Evolutionary conservation across 176 grass and related monocot species (phyloP).

Genomic region (Panicum miliaceum): DNA sequence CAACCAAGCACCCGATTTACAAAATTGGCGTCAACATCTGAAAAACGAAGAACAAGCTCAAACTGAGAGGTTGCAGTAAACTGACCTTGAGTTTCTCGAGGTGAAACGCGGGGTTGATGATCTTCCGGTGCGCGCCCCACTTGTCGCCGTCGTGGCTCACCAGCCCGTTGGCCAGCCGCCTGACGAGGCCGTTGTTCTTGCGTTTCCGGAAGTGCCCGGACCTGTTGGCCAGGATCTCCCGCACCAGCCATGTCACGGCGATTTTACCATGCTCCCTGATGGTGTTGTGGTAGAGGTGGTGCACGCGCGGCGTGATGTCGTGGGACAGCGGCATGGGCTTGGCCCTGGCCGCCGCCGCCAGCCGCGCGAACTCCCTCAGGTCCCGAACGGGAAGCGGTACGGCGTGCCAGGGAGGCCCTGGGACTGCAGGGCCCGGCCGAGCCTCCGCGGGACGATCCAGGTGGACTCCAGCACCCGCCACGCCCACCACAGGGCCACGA

Average conservation of each 20-base stretch:
- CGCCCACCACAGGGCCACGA: constrained; percentile 24
- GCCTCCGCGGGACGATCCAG: constrained; percentile 45
- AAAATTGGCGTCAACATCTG: not conserved
- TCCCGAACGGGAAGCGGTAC: constrained; percentile 54
- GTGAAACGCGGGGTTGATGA: constrained; percentile 79
- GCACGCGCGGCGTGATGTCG: constrained; percentile 48
- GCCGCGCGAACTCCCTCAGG: constrained; percentile 34
- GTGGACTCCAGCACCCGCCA: constrained; percentile 14
- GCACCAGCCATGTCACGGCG: constrained; percentile 50
- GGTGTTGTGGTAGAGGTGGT: constrained; percentile 20
- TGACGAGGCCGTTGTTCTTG: not conserved
- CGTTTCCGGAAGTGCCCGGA: constrained; percentile 31
- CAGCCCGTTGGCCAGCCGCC: constrained; percentile 20
- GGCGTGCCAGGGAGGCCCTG: constrained; percentile 57
- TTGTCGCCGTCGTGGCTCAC: constrained; percentile 54
- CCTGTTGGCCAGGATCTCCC: constrained; percentile 62
- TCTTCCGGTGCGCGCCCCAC: constrained; percentile 69
- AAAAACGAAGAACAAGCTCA: too few relatives aligned
- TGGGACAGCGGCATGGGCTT: constrained; percentile 57
- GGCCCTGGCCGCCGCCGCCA: constrained; percentile 12
- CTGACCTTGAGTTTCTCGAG: constrained; percentile 61
- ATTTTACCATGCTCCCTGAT: constrained; percentile 56
- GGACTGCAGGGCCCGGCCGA: constrained; percentile 38
- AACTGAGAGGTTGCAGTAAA: too few relatives aligned
- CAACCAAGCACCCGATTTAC: not conserved